Evolutionary conservation across 23 red algal genomes (phyloP).

Genomic region (Pyropia haitanensis): DNA sequence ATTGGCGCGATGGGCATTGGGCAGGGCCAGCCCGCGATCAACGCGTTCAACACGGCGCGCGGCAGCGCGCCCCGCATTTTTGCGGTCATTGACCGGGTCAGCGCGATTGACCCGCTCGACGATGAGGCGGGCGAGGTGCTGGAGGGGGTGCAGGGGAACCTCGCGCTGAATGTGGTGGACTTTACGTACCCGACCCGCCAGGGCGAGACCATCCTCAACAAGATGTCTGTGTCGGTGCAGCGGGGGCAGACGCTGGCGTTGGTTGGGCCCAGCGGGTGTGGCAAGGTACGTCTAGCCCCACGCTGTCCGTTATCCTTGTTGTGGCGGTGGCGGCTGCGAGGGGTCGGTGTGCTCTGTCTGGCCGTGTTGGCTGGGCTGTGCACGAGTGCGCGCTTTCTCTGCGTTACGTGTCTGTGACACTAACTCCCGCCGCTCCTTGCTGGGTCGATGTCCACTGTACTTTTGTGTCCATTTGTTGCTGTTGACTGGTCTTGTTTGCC

Average conservation of each 20-base stretch:
- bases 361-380: too few relatives aligned
- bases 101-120: conserved; percentile 44
- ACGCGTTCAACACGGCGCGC: conserved; percentile 42
- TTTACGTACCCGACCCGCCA: conserved; percentile 72
- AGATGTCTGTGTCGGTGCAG: conserved; percentile 40
- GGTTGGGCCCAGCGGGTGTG: conserved; percentile 81
- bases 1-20: conserved; percentile 87
- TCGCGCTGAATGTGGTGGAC: conserved; percentile 59
- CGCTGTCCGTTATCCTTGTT: too few relatives aligned
- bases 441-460: too few relatives aligned
- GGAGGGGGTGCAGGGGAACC: conserved; percentile 34
- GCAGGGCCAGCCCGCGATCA: conserved; percentile 61
- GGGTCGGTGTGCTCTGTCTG: too few relatives aligned
- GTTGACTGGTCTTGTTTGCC: too few relatives aligned
- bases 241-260: conserved; percentile 78
- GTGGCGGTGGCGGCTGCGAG: too few relatives aligned
- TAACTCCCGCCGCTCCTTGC: too few relatives aligned
- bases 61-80: conserved; percentile 59
- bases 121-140: conserved; percentile 41
- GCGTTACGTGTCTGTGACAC: too few relatives aligned
- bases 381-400: too few relatives aligned
- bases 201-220: conserved; percentile 48
- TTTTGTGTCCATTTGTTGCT: too few relatives aligned
- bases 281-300: conserved; percentile 17
- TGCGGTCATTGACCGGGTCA: conserved; percentile 51